These are phyloP conservation scores for Purpureocillium takamizusanense DNA, from an alignment of 2,329 filamentous ascomycete species.

Conservation along the genomic window DNA sequence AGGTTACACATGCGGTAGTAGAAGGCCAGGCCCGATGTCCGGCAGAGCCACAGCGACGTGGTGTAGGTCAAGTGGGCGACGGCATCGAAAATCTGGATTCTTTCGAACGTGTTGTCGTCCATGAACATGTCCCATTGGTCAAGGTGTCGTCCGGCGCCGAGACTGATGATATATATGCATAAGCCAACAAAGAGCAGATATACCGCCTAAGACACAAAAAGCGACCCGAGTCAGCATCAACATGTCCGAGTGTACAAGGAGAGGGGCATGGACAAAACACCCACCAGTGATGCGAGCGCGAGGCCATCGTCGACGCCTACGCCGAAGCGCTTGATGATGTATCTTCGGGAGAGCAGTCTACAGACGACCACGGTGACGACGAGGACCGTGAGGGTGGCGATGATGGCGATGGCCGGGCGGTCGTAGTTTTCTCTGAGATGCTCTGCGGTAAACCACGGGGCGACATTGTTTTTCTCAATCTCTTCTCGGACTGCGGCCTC, in stretches of 20 bases:
- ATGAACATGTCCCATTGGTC: background rate
- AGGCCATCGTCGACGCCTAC: conserved; percentile 1
- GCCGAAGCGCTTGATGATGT: background rate
- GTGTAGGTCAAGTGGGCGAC: conserved; percentile 1
- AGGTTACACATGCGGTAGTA: conserved; percentile 4
- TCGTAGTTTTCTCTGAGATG: background rate
- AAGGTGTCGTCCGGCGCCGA: background rate
- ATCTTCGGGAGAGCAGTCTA: conserved; percentile 2
- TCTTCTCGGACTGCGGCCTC: too few relatives aligned
- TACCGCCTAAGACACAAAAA: too few relatives aligned
- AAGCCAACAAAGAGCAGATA: background rate
- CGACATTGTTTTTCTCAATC: too few relatives aligned
- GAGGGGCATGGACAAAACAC: too few relatives aligned
- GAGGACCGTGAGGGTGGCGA: background rate
- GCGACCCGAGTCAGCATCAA: too few relatives aligned
- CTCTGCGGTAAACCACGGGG: background rate
- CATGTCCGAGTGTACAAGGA: too few relatives aligned
- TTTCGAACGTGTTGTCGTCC: background rate
- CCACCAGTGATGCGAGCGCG: conserved; percentile 1
- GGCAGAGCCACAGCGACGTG: conserved; percentile 2
- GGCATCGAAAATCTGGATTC: background rate
- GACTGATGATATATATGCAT: background rate
- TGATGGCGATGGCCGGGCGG: background rate
- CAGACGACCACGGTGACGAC: background rate
- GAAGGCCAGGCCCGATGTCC: conserved; percentile 4